phyloP scores from a whole-genome alignment of 2,329 filamentous ascomycete genomes.

The Thelonectria rubi region DNA sequence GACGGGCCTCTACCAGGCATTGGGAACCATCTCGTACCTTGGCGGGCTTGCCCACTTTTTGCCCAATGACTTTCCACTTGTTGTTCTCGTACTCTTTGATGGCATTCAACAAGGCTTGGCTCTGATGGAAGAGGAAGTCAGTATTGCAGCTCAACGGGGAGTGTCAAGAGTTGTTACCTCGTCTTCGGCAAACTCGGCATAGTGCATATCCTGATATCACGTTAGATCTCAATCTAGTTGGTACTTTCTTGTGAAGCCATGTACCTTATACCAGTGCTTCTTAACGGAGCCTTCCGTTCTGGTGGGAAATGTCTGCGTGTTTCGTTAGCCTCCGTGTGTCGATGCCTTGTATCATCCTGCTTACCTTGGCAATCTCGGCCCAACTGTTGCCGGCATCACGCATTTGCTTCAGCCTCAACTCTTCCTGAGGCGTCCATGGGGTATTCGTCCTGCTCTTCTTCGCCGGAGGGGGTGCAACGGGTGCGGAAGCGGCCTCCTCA shows the following conservation, averaged over 20 bases:
- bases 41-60: conserved; percentile 96
- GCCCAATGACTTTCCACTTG: conserved; percentile 97
- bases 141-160: conserved; percentile 27
- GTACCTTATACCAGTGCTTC: conserved; percentile 99
- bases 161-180: conserved; percentile 70
- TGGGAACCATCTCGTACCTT: conserved; percentile 61
- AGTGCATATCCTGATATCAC: conserved; percentile 87
- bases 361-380: conserved; percentile 99
- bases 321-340: conserved; percentile 10
- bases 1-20: neutral
- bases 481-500: conserved; percentile 45
- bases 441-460: conserved; percentile 99
- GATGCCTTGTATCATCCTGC: conserved; percentile 44
- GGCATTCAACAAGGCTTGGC: conserved; percentile 82
- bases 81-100: conserved; percentile 99
- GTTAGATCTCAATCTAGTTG: conserved; percentile 18
- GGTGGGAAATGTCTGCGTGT: conserved; percentile 83
- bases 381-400: conserved; percentile 92
- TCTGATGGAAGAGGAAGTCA: conserved; percentile 57
- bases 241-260: conserved; percentile 23
- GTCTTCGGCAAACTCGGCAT: conserved; percentile 97
- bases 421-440: conserved; percentile 95
- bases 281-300: conserved; percentile 98
- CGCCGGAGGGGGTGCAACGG: conserved; percentile 61
- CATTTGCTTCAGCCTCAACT: conserved; percentile 92